Evolutionary conservation across 257 asterid species (phyloP).

Genomic region (Petunia secreta): DNA sequence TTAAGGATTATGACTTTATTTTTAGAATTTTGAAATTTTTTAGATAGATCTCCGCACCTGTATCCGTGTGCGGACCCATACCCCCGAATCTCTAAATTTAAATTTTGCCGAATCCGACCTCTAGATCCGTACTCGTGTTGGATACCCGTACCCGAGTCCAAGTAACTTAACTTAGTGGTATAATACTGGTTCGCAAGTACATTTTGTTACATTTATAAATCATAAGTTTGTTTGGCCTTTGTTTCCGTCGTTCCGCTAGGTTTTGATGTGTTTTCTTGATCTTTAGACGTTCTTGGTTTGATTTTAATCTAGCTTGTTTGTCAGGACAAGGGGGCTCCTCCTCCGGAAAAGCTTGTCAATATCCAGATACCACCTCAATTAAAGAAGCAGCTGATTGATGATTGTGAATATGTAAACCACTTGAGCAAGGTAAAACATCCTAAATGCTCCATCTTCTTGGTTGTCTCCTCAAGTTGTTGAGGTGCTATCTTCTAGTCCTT

Average conservation of each 20-base stretch:
- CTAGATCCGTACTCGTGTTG: no score
- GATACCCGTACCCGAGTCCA: no score
- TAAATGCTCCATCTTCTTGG: slow-evolving; percentile 23
- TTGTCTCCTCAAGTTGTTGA: slow-evolving; percentile 6
- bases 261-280: slow-evolving; percentile 7
- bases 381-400: slow-evolving; percentile 67
- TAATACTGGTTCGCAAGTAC: background rate
- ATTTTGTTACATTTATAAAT: background rate
- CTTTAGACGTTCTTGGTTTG: background rate
- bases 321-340: slow-evolving; percentile 50
- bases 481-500: slow-evolving; percentile 4
- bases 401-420: slow-evolving; percentile 65
- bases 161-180: background rate
- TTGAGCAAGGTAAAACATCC: slow-evolving; percentile 59
- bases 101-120: no score
- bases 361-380: slow-evolving; percentile 65
- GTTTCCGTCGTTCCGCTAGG: background rate
- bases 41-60: no score
- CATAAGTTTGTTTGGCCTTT: background rate
- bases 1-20: no score
- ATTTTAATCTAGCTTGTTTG: slow-evolving; percentile 21
- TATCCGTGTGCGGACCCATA: no score
- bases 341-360: slow-evolving; percentile 49
- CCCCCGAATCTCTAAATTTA: no score
- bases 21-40: no score